Conservation (phyloP, 192 early-diverging fungal genomes). For the Globomyces pollinis-pini region DNA sequence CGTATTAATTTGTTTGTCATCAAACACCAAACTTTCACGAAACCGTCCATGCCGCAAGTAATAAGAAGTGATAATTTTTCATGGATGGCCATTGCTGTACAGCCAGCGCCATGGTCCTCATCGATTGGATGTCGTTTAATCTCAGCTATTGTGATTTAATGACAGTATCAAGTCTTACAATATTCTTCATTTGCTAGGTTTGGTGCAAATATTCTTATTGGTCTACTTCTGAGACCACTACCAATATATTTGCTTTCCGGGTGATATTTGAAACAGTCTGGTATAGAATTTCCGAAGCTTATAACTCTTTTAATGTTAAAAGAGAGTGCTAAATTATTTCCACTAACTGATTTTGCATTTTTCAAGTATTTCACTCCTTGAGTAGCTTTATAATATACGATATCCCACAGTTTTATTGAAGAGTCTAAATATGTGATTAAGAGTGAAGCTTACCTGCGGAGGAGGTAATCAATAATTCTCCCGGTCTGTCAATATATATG, state of each 20-base stretch:
- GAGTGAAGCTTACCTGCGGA: background rate
- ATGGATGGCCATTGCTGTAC: slow-evolving; percentile 19
- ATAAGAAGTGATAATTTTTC: slow-evolving; percentile 23
- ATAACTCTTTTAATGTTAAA: slow-evolving; percentile 18
- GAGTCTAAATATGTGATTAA: background rate
- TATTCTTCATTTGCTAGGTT: background rate
- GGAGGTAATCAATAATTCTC: background rate
- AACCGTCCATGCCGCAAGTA: slow-evolving; percentile 33
- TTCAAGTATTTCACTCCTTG: background rate
- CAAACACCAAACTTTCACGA: slow-evolving; percentile 44
- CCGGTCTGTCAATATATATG: background rate
- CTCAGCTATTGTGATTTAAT: slow-evolving; percentile 3
- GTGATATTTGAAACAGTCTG: background rate
- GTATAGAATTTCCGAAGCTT: slow-evolving; percentile 7
- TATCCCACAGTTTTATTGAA: background rate
- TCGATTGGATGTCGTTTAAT: slow-evolving; percentile 25
- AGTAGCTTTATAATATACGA: background rate
- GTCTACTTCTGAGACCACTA: slow-evolving; percentile 4
- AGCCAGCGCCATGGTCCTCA: slow-evolving; percentile 33
- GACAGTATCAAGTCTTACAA: background rate
- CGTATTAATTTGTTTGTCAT: slow-evolving; percentile 12
- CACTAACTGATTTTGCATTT: background rate
- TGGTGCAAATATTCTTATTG: background rate
- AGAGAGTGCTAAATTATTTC: slow-evolving; percentile 26
- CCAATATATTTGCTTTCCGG: background rate